phyloP scores from a whole-genome alignment of 495 filamentous ascomycete genomes.

The Baudoinia panamericana region DNA sequence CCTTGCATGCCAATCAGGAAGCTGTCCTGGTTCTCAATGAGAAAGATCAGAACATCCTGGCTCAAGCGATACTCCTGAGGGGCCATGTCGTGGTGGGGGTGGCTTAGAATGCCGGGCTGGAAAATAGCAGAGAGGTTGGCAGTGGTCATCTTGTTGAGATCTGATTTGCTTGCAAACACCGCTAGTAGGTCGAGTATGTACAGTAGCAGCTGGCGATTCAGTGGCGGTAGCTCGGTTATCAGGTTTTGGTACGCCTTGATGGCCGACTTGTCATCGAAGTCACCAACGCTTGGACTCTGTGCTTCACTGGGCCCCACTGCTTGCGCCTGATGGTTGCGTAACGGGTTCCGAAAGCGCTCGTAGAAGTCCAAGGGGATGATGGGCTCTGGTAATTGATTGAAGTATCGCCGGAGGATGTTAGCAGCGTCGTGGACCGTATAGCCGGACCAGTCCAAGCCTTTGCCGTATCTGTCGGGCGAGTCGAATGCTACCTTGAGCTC shows the following conservation, averaged over 20 bases:
- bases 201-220: conserved; percentile 88
- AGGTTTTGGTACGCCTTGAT: conserved; percentile 75
- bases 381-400: conserved; percentile 89
- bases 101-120: conserved; percentile 88
- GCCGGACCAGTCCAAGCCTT: conserved; percentile 90
- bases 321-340: conserved; percentile 63
- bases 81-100: conserved; percentile 88
- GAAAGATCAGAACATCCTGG: conserved; percentile 92
- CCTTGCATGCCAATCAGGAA: conserved; percentile 80
- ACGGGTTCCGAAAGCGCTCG: conserved; percentile 73
- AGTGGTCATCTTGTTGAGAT: conserved; percentile 92
- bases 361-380: conserved; percentile 95
- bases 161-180: conserved; percentile 94
- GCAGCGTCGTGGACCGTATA: conserved; percentile 99
- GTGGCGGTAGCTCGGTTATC: conserved; percentile 81
- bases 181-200: conserved; percentile 97
- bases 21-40: conserved; percentile 84
- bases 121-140: conserved; percentile 96
- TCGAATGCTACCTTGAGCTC: conserved; percentile 85
- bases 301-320: conserved; percentile 48
- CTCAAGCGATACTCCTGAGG: conserved; percentile 87
- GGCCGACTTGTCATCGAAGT: conserved; percentile 62
- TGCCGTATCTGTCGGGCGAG: conserved; percentile 90
- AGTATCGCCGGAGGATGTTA: conserved; percentile 86
- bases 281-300: conserved; percentile 37